These are phyloP conservation scores for Russula earlei DNA, from an alignment of 768 basidiomycete genomes.

Conservation along the genomic window DNA sequence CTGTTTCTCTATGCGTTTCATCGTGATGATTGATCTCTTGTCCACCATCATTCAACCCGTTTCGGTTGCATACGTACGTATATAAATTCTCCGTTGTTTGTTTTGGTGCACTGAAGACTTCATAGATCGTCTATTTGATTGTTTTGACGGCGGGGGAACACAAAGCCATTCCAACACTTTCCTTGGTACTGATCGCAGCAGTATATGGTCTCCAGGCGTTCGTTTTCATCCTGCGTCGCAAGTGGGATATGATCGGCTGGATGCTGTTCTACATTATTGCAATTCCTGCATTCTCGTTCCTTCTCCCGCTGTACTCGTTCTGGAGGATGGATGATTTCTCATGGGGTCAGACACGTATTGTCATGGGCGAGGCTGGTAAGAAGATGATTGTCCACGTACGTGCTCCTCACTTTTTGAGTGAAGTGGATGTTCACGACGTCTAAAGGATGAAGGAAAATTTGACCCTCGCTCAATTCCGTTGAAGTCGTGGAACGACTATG, in stretches of 20 bases:
- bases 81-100: background rate
- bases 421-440: conserved; percentile 7
- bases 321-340: conserved; percentile 99
- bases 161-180: conserved; percentile 65
- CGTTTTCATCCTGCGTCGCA: conserved; percentile 84
- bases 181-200: conserved; percentile 86
- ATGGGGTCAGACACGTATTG: conserved; percentile 88
- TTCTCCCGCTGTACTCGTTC: conserved; percentile 91
- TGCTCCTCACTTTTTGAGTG: conserved; percentile 10
- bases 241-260: conserved; percentile 99
- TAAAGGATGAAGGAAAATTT: conserved; percentile 93
- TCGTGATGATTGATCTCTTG: conserved; percentile 93
- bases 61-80: conserved; percentile 79
- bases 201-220: conserved; percentile 92
- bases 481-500: conserved; percentile 95
- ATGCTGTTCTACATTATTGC: conserved; percentile 94
- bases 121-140: conserved; percentile 79
- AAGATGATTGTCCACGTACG: conserved; percentile 90
- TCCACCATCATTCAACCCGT: conserved; percentile 81
- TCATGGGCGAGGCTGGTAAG: conserved; percentile 91
- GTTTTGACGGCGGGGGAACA: conserved; percentile 63
- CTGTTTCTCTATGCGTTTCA: conserved; percentile 98
- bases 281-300: conserved; percentile 87
- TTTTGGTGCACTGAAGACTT: background rate
- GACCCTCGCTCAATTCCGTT: conserved; percentile 89